phyloP scores from a whole-genome alignment of 2,329 filamentous ascomycete species.

The Cercospora zeina region DNA sequence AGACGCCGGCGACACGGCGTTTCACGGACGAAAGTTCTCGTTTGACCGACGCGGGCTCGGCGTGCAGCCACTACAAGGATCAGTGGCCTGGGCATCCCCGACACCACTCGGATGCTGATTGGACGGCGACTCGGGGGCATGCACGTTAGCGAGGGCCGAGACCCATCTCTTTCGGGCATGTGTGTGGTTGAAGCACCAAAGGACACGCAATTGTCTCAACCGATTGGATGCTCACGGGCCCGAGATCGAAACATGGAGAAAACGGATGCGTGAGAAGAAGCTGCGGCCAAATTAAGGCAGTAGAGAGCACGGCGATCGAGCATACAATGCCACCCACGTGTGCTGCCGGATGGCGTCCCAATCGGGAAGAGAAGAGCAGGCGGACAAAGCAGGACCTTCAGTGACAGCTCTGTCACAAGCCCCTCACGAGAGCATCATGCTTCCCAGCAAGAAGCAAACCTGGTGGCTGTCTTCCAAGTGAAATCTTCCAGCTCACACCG shows the following conservation, averaged over 20 bases:
- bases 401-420: neutral
- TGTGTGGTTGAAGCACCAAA: neutral
- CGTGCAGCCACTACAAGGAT: constrained; percentile 2
- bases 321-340: neutral
- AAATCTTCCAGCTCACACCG: neutral
- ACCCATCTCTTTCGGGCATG: constrained; percentile 7
- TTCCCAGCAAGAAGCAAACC: constrained; percentile 1
- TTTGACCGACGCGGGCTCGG: neutral
- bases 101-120: neutral
- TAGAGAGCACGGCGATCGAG: neutral
- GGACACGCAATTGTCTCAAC: constrained; percentile 10
- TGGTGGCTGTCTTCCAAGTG: constrained; percentile 2
- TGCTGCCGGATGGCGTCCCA: neutral
- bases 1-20: constrained; percentile 2
- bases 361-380: neutral
- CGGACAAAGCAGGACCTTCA: neutral
- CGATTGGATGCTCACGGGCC: constrained; percentile 1
- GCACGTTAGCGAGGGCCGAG: constrained; percentile 6
- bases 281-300: neutral
- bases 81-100: neutral
- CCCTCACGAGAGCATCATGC: neutral
- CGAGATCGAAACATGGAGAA: constrained; percentile 6
- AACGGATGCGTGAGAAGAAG: too few species aligned
- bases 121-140: neutral
- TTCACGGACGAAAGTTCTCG: constrained; percentile 7